Conservation (phyloP, 495 filamentous ascomycete genomes). For the Penicillium paradoxum region DNA sequence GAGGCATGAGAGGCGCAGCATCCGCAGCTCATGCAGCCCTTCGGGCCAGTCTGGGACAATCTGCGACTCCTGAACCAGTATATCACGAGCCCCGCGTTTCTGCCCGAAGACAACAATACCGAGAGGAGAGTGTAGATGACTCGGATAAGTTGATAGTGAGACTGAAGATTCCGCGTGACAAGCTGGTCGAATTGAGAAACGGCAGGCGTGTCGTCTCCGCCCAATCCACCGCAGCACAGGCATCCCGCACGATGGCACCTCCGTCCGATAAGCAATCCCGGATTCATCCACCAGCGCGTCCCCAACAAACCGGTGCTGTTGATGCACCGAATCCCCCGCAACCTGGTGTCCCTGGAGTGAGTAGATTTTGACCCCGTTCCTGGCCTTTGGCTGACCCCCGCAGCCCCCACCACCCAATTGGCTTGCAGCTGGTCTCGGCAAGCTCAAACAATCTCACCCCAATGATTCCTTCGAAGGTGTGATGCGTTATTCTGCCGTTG, state of each 20-base stretch:
- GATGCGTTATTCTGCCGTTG: constrained; percentile 80
- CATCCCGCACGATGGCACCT: constrained; percentile 56
- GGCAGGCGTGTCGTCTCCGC: constrained; percentile 20
- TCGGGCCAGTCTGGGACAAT: constrained; percentile 72
- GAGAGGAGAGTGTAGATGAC: constrained; percentile 71
- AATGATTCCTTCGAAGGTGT: constrained; percentile 76
- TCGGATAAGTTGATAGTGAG: constrained; percentile 61
- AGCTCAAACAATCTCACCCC: constrained; percentile 61
- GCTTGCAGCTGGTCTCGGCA: constrained; percentile 62
- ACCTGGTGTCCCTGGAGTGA: constrained; percentile 55
- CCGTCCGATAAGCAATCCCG: constrained; percentile 44
- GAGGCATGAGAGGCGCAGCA: constrained; percentile 80
- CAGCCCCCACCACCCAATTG: constrained; percentile 77
- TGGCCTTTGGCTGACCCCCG: constrained; percentile 20
- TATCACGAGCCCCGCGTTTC: constrained; percentile 67
- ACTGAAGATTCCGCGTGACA: constrained; percentile 62
- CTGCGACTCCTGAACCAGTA: constrained; percentile 78
- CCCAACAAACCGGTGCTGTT: constrained; percentile 57
- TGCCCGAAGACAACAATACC: constrained; percentile 54
- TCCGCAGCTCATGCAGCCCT: constrained; percentile 71
- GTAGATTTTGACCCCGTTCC: constrained; percentile 27
- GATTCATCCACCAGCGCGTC: constrained; percentile 25
- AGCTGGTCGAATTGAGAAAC: constrained; percentile 20
- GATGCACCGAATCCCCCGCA: constrained; percentile 56
- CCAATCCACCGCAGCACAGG: constrained; percentile 25